Evolutionary conservation across 2,329 filamentous ascomycete genomes (phyloP).

Genomic region (Aspergillus proliferans): DNA sequence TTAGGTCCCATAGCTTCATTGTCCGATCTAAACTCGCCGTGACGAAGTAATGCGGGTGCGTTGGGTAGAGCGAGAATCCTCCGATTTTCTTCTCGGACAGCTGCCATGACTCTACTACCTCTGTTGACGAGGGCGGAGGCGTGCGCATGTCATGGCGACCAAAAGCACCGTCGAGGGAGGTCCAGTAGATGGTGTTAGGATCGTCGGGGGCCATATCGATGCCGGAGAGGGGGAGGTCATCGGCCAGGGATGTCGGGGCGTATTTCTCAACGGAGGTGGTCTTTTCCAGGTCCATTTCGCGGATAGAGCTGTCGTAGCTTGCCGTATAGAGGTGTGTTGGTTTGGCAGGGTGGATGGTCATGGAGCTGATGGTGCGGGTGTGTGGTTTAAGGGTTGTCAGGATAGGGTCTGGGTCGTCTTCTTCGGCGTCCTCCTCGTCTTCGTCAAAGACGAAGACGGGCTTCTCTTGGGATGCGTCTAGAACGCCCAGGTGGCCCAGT

Average conservation of each 20-base stretch:
- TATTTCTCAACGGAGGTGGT: slow-evolving; percentile 75
- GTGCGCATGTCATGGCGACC: slow-evolving; percentile 74
- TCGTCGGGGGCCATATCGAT: slow-evolving; percentile 70
- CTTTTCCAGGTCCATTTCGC: slow-evolving; percentile 76
- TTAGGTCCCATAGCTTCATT: slow-evolving; percentile 85
- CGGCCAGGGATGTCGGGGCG: slow-evolving; percentile 61
- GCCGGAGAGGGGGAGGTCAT: slow-evolving; percentile 75
- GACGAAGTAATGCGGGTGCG: slow-evolving; percentile 72
- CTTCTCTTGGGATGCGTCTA: slow-evolving; percentile 60
- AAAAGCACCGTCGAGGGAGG: slow-evolving; percentile 73
- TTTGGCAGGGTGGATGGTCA: slow-evolving; percentile 69
- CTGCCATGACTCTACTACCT: slow-evolving; percentile 55
- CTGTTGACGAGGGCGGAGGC: slow-evolving; percentile 36
- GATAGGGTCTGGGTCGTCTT: slow-evolving; percentile 62
- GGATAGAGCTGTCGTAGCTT: slow-evolving; percentile 89
- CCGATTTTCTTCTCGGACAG: slow-evolving; percentile 92
- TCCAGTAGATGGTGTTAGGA: slow-evolving; percentile 74
- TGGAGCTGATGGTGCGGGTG: slow-evolving; percentile 76
- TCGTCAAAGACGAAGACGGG: slow-evolving; percentile 46
- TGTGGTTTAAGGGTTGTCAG: slow-evolving; percentile 89
- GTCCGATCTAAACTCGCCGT: slow-evolving; percentile 87
- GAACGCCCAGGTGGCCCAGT: slow-evolving; percentile 80
- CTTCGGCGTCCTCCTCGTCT: slow-evolving; percentile 61
- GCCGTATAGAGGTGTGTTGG: slow-evolving; percentile 71
- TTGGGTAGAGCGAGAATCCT: slow-evolving; percentile 78